A percentile compares a stretch with the other conserved stretches of the same genome.
Evolutionary conservation across 495 filamentous ascomycete species (phyloP).

Genomic region (Xylaria castorea): DNA sequence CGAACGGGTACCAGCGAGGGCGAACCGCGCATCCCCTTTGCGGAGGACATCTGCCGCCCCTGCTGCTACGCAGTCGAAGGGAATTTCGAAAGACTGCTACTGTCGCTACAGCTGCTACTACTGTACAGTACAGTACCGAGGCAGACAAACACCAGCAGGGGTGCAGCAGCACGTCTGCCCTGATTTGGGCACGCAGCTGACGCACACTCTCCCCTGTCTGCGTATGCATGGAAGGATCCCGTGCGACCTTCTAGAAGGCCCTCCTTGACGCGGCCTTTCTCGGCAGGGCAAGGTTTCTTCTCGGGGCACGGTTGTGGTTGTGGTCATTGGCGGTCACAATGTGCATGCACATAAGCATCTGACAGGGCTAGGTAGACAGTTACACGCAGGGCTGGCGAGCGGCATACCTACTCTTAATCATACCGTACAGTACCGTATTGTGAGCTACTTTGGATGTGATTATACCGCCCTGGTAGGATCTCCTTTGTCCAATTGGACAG

Average conservation of each 20-base stretch:
- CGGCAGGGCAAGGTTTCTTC: neutral
- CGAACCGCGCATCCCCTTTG: neutral
- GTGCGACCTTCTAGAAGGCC: conserved; percentile 36
- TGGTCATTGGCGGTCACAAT: neutral
- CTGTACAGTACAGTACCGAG: conserved; percentile 3
- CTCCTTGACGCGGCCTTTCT: conserved; percentile 16
- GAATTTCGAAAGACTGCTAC: neutral
- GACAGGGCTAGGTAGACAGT: neutral
- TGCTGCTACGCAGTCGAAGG: neutral
- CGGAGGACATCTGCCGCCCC: neutral
- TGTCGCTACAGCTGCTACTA: neutral
- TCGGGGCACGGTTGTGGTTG: neutral
- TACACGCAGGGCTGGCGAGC: neutral
- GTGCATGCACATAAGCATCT: neutral
- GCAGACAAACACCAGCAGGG: neutral
- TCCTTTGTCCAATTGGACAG: neutral
- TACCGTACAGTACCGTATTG: neutral
- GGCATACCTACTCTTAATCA: neutral
- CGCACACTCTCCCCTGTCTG: neutral
- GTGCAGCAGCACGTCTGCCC: neutral
- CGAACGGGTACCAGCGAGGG: neutral
- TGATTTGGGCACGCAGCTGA: conserved; percentile 6
- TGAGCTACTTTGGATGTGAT: neutral
- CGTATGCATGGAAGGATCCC: conserved; percentile 27
- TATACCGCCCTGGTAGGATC: neutral